Evolutionary conservation across 208 protist genomes (phyloP).

Genomic region (Trichomonas vaginalis): DNA sequence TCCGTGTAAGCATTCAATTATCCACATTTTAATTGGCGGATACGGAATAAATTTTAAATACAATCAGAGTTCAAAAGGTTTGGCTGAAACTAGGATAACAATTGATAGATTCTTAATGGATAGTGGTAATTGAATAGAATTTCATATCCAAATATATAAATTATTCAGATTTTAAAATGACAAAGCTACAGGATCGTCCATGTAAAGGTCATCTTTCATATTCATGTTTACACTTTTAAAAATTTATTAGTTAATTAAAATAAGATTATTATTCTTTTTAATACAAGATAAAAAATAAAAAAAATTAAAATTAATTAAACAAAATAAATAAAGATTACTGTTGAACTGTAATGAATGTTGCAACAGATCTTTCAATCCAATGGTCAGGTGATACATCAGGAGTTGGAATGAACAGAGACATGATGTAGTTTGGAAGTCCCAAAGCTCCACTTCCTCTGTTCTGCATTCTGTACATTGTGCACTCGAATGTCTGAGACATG

Average conservation of each 20-base stretch:
- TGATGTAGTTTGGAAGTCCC: neutral
- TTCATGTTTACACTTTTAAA: too few relatives aligned
- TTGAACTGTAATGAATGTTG: neutral
- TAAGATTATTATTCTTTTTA: too few relatives aligned
- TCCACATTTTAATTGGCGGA: too few relatives aligned
- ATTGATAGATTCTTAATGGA: too few relatives aligned
- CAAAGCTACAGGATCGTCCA: neutral
- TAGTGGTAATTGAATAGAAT: too few relatives aligned
- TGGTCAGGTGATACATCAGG: neutral
- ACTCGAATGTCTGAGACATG: neutral
- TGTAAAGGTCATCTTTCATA: too few relatives aligned
- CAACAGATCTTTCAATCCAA: neutral
- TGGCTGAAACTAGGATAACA: too few relatives aligned
- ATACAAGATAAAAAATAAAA: too few relatives aligned
- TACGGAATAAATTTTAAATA: too few relatives aligned
- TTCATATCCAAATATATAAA: neutral
- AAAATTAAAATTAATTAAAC: neutral
- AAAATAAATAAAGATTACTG: neutral
- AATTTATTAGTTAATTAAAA: too few relatives aligned
- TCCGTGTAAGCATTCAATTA: too few relatives aligned
- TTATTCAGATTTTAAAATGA: neutral
- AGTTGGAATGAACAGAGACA: neutral
- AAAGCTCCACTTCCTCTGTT: neutral
- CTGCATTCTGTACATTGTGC: constrained; percentile 7
- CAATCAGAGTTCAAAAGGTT: too few relatives aligned